phyloP scores from a whole-genome alignment of 2,329 filamentous ascomycete species.

The Xylaria sp. region DNA sequence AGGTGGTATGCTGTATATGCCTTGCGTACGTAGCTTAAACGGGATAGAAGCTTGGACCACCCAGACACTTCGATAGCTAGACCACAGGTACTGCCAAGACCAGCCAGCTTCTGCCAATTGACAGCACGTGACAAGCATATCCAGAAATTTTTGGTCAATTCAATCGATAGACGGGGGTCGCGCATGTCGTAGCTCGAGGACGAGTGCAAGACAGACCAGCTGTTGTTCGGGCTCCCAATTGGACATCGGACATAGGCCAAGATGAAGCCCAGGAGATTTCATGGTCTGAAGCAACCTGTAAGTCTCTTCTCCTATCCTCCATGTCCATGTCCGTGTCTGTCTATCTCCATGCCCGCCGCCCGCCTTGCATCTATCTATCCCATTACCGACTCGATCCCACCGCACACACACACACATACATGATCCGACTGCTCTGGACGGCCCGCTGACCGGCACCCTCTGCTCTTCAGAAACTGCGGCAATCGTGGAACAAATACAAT shows the following conservation, averaged over 20 bases:
- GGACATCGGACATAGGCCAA: slow-evolving; percentile 47
- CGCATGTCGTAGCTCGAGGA: slow-evolving; percentile 16
- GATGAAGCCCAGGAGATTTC: slow-evolving; percentile 71
- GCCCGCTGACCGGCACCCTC: neutral
- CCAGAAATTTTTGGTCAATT: slow-evolving; percentile 42
- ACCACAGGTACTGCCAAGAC: neutral
- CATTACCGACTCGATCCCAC: neutral
- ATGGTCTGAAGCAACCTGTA: slow-evolving; percentile 74
- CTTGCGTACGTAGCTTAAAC: neutral
- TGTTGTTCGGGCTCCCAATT: slow-evolving; percentile 33
- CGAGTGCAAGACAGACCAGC: slow-evolving; percentile 11
- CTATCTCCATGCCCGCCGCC: neutral
- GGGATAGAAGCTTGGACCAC: slow-evolving; percentile 3
- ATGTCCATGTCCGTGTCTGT: neutral
- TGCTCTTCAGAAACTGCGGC: slow-evolving; percentile 80
- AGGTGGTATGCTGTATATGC: no score
- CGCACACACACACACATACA: no score
- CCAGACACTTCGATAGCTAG: neutral
- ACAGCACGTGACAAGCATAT: slow-evolving; percentile 42
- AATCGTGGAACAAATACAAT: slow-evolving; percentile 98
- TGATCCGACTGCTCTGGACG: neutral
- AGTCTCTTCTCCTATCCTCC: slow-evolving; percentile 52
- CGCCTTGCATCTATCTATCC: neutral
- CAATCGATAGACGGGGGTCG: neutral
- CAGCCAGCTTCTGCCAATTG: slow-evolving; percentile 9